Base-by-base conservation (phyloP, 495 filamentous ascomycete species). In the Tirmania nivea region DNA sequence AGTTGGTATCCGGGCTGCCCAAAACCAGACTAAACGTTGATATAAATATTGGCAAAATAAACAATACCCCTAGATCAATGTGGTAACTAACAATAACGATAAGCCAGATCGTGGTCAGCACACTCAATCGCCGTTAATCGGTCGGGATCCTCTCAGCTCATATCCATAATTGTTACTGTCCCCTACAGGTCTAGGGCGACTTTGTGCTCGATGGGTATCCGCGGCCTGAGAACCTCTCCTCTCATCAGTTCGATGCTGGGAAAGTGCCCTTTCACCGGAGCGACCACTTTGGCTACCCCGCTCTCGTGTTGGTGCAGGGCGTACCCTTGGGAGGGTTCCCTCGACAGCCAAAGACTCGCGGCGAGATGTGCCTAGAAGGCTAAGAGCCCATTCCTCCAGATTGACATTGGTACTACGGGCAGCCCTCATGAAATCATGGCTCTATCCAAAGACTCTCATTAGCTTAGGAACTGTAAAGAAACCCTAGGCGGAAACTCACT, bases 351-450 rank as follows among this genome's bases (percentile, higher is more conserved):
- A 45, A 1, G 39, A 45, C 17, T 45, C 39, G 3, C 39, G 39
- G 14, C 39, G 39, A 45, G 39, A 19, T 3, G 39, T 63, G 17
- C 63, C 61, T 35, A 64, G 49, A 35, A 64, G 54, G 0, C 47
- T 53, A 49, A 59, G 56, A 21, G 62, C 62, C 62, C 62, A 64
- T 19, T 58, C 61, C 53, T 64, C 62, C 1, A 64, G 53, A 10
- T 64, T 61, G 10, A 64, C 62, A 35, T 64, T 64, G 12, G 62
- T 64, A 8, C 58, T 57, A 36, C 60, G 63, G 14, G 62, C 62
- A 21, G 62, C 60, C 20, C 62, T 53, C 62, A 64, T 64, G n/a
- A 64, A 64, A 0, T 61, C 55, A 42, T 64, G 61, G 21, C 60
- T 59, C 56, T 58, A 51, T 56, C 10, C 21, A 8, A 14, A 14